Percentiles rank a stretch among this genome's conserved stretches.
These are phyloP conservation scores for Phaeophleospora eucalypticola DNA, from an alignment of 2,329 filamentous ascomycete species.

Conservation along the genomic window DNA sequence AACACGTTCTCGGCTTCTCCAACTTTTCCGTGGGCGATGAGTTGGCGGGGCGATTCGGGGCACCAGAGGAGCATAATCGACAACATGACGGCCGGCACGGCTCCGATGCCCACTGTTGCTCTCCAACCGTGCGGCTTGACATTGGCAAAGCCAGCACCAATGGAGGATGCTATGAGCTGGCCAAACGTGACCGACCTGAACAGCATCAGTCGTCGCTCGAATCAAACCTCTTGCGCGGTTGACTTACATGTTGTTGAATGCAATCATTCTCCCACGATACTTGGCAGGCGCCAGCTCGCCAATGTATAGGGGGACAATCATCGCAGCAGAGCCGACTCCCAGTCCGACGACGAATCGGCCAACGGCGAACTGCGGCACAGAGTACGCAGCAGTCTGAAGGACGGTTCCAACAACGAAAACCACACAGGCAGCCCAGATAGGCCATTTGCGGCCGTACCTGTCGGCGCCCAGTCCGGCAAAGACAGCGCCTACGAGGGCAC, in stretches of 20 bases:
- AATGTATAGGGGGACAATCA: slow-evolving; percentile 45
- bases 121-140: slow-evolving; percentile 45
- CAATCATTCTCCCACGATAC: slow-evolving; percentile 48
- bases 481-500: slow-evolving; percentile 44
- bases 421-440: slow-evolving; percentile 40
- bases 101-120: slow-evolving; percentile 49
- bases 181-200: slow-evolving; percentile 26
- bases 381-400: slow-evolving; percentile 26
- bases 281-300: slow-evolving; percentile 49
- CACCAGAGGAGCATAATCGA: slow-evolving; percentile 43
- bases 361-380: slow-evolving; percentile 42
- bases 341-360: slow-evolving; percentile 48
- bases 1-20: slow-evolving; percentile 41
- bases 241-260: slow-evolving; percentile 28
- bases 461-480: slow-evolving; percentile 32
- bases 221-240: background rate
- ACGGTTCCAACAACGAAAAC: slow-evolving; percentile 40
- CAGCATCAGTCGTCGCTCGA: background rate
- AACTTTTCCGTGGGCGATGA: slow-evolving; percentile 41
- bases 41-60: slow-evolving; percentile 48
- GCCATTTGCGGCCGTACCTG: slow-evolving; percentile 38
- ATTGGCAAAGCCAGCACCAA: slow-evolving; percentile 32
- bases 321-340: slow-evolving; percentile 47
- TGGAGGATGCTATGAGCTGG: slow-evolving; percentile 30
- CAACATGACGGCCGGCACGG: slow-evolving; percentile 45